Conservation (phyloP, 805 yeast genomes). For the Candida insectorum region DNA sequence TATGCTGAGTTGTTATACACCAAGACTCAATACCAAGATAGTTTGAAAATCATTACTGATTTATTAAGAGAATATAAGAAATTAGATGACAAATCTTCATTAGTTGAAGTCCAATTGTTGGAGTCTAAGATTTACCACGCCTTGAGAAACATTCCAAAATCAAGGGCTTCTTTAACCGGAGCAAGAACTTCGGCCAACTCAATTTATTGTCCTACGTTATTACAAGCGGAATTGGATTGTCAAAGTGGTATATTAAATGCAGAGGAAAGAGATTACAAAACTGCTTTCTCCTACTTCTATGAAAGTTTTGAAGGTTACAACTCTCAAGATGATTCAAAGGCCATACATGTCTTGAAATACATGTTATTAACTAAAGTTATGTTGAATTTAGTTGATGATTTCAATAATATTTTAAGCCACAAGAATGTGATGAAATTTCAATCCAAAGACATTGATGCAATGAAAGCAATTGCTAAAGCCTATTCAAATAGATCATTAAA, state of each 20-base stretch:
- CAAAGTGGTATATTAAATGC: conserved; percentile 95
- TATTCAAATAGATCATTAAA: conserved; percentile 85
- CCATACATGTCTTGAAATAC: conserved; percentile 81
- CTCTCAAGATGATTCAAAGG: conserved; percentile 55
- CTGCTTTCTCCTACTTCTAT: conserved; percentile 91
- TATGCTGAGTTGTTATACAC: conserved; percentile 72
- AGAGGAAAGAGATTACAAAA: conserved; percentile 93
- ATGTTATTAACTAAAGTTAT: conserved; percentile 91
- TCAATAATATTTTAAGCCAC: conserved; percentile 70
- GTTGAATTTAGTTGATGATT: conserved; percentile 84
- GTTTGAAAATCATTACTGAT: conserved; percentile 67
- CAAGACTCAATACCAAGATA: conserved; percentile 61
- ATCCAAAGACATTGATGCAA: conserved; percentile 87
- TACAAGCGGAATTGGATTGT: conserved; percentile 91
- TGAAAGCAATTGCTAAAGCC: conserved; percentile 90
- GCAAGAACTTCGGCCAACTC: conserved; percentile 98
- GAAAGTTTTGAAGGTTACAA: conserved; percentile 93
- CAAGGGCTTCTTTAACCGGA: conserved; percentile 87
- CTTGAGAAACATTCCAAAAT: conserved; percentile 83
- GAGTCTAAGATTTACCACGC: conserved; percentile 91
- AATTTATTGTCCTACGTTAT: conserved; percentile 88
- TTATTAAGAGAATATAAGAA: conserved; percentile 84
- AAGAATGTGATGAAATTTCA: conserved; percentile 68
- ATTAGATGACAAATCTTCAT: conserved; percentile 90
- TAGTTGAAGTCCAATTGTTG: conserved; percentile 91